These are phyloP conservation scores for Salvia rosmarinus DNA, from an alignment of 257 asterid species.

Conservation along the genomic window DNA sequence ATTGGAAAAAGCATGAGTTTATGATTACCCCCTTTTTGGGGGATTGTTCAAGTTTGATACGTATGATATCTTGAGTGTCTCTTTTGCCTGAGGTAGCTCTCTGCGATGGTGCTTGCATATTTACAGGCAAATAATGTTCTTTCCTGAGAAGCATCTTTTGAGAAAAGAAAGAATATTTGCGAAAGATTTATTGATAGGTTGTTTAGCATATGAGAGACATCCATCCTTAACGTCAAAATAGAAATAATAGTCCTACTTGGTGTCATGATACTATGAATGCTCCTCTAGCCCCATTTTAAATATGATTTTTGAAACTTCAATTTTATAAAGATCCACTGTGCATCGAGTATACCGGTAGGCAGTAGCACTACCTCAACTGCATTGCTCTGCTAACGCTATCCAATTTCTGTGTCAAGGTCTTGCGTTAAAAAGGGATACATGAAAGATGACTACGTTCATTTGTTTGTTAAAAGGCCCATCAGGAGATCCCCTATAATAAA, in stretches of 20 bases:
- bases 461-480: slow-evolving; percentile 80
- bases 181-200: not conserved
- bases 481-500: slow-evolving; percentile 95
- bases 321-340: not conserved
- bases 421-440: slow-evolving; percentile 89
- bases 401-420: slow-evolving; percentile 56
- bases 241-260: slow-evolving; percentile 5
- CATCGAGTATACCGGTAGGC: not conserved
- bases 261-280: slow-evolving; percentile 21
- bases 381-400: slow-evolving; percentile 28
- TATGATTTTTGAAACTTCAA: slow-evolving; percentile 4
- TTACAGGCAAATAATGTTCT: not conserved
- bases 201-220: not conserved
- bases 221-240: slow-evolving; percentile 5
- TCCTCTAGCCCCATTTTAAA: not conserved
- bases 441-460: slow-evolving; percentile 78
- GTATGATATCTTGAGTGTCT: not conserved
- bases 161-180: slow-evolving; percentile 2
- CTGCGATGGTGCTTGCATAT: not conserved
- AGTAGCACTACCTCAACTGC: not conserved
- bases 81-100: not conserved
- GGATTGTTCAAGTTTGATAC: slow-evolving; percentile 14
- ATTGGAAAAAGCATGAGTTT: not conserved
- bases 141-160: not conserved
- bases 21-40: not conserved